Evolutionary conservation across 2,329 filamentous ascomycete genomes (phyloP).

Genomic region (Aspergillus intermedius): DNA sequence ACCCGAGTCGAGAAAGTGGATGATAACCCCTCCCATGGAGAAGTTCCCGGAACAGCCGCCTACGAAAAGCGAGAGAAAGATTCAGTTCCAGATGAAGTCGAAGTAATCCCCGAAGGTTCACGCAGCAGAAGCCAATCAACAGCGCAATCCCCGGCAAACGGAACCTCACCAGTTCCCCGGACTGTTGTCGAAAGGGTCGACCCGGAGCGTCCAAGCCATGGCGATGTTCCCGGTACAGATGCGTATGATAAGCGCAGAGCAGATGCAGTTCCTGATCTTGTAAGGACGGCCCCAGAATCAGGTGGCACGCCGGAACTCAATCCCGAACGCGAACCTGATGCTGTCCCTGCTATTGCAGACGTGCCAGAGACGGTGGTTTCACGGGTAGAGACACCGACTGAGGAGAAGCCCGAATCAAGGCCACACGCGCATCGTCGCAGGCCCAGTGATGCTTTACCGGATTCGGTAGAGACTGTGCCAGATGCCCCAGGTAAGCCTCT

Average conservation of each 20-base stretch:
- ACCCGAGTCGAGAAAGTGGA: constrained; percentile 61
- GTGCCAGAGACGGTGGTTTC: constrained; percentile 42
- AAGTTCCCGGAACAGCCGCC: constrained; percentile 55
- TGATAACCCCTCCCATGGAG: constrained; percentile 52
- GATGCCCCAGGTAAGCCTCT: constrained; percentile 52
- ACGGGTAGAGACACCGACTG: constrained; percentile 36
- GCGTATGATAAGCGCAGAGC: constrained; percentile 52
- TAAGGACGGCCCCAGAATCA: constrained; percentile 44
- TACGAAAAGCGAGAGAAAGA: constrained; percentile 54
- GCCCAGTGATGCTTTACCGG: constrained; percentile 38
- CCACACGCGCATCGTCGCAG: constrained; percentile 35
- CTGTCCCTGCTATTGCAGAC: constrained; percentile 9
- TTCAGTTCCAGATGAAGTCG: constrained; percentile 58
- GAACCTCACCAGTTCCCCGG: constrained; percentile 49
- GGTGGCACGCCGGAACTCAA: constrained; percentile 19
- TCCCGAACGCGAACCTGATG: constrained; percentile 15
- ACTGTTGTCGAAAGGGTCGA: constrained; percentile 59
- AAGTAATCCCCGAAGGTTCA: constrained; percentile 47
- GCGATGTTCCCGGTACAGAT: constrained; percentile 56
- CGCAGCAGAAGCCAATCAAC: constrained; percentile 36
- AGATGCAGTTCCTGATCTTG: constrained; percentile 54
- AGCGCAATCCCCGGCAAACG: constrained; percentile 40
- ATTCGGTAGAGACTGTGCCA: constrained; percentile 36
- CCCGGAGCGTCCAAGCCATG: constrained; percentile 49
- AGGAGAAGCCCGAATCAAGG: constrained; percentile 26